Percentiles rank a stretch among this genome's conserved stretches.
Evolutionary conservation across 768 basidiomycete species (phyloP).

Genomic region (Leccinum boreale): DNA sequence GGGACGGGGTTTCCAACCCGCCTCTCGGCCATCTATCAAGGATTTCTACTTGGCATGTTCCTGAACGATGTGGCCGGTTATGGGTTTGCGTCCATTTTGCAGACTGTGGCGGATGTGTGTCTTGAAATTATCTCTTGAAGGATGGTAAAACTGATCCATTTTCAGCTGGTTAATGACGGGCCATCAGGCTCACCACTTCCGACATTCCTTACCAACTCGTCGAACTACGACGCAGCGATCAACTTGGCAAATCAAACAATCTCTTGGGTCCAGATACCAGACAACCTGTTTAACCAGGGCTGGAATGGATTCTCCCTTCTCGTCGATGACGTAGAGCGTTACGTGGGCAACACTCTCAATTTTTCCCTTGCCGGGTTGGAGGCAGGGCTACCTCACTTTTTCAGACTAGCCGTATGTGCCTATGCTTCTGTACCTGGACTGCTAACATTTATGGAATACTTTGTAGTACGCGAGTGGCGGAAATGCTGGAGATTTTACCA

Average conservation of each 20-base stretch:
- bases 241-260: conserved; percentile 54
- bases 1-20: conserved; percentile 81
- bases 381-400: conserved; percentile 64
- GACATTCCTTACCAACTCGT: conserved; percentile 70
- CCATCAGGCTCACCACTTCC: conserved; percentile 68
- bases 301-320: conserved; percentile 81
- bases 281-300: conserved; percentile 26
- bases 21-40: conserved; percentile 75
- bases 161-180: conserved; percentile 70
- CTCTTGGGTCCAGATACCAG: conserved; percentile 50
- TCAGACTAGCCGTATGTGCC: conserved; percentile 67
- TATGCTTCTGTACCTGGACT: background rate
- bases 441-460: conserved; percentile 3
- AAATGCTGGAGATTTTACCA: conserved; percentile 72
- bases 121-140: background rate
- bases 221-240: conserved; percentile 55
- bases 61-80: conserved; percentile 76
- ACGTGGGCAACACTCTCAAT: conserved; percentile 65
- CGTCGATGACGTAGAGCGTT: conserved; percentile 84
- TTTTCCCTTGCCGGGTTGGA: conserved; percentile 67
- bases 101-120: conserved; percentile 68
- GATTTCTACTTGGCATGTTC: conserved; percentile 79
- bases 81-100: conserved; percentile 75
- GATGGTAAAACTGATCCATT: background rate
- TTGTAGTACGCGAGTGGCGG: conserved; percentile 47